Evolutionary conservation across 225 moss, liverwort and hornwort genomes (phyloP).

Genomic region (Sphagnum contortum): DNA sequence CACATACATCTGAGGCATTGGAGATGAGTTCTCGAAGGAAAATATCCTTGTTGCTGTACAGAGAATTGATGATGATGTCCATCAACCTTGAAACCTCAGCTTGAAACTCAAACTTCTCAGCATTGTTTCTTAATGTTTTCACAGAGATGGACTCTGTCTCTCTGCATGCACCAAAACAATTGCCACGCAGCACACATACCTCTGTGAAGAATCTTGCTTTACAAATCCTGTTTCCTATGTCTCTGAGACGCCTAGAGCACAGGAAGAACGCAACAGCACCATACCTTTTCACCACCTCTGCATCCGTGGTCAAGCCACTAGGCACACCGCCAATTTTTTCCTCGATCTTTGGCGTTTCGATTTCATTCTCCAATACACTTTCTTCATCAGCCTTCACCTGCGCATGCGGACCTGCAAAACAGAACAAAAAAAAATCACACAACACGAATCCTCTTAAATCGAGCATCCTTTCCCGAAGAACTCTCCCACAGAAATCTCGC

Average conservation of each 20-base stretch:
- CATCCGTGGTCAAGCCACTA: constrained; percentile 45
- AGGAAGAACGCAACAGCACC: neutral
- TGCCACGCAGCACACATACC: too few relatives aligned
- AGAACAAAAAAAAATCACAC: neutral
- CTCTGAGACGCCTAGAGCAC: too few relatives aligned
- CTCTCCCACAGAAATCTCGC: neutral
- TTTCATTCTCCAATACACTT: constrained; percentile 32
- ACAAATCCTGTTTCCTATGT: too few relatives aligned
- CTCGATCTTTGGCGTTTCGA: constrained; percentile 43
- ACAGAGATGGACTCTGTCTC: constrained; percentile 74
- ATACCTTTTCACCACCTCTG: constrained; percentile 55
- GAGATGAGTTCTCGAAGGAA: constrained; percentile 95
- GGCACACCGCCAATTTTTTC: constrained; percentile 43
- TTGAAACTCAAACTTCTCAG: constrained; percentile 99
- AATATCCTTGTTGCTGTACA: constrained; percentile 98
- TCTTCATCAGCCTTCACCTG: constrained; percentile 33
- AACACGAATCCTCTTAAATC: neutral
- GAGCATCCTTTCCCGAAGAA: neutral
- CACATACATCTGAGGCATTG: constrained; percentile 95
- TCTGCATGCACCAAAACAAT: constrained; percentile 31
- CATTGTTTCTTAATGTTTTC: constrained; percentile 51
- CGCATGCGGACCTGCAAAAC: constrained; percentile 22
- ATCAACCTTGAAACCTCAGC: constrained; percentile 99
- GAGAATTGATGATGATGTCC: constrained; percentile 97
- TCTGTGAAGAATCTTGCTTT: too few relatives aligned